Base-by-base conservation (phyloP, 495 filamentous ascomycete genomes). In the Aspergillus coremiiformis region DNA sequence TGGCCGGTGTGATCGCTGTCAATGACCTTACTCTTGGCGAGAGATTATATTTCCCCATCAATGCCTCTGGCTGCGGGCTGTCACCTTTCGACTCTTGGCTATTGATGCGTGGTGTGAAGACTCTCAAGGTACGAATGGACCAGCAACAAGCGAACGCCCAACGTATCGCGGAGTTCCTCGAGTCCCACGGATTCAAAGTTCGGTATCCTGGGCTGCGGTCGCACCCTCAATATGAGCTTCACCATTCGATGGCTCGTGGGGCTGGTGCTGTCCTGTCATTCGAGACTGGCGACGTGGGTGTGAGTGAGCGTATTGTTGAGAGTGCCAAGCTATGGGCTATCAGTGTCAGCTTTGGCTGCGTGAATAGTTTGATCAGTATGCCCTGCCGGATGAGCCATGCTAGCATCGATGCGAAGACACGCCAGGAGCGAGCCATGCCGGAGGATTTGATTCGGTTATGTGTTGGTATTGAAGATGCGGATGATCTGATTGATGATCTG, bases 301-400 rank as follows among this genome's bases (percentile, higher is more conserved):
- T 95, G 42, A 90, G 85, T 35, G 90, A 96, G 75, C 81, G 90
- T 8, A 95, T 98, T 62, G 93, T 98, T 2, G 94, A 96, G 72
- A 84, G 85, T 30, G 88, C 93, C 4, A 79, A 87, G 56, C 72
- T 98, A 22, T 98, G 90, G 85, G 90, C 86, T 17, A 98, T 98
- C 56, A 90, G 85, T 54, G 93, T 98, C 47, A 93, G 87, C 58
- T 98, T 98, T 65, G 93, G 93, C 30, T 96, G 94, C 68, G 94
- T 98, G 39, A 98, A 98, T 70, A 93, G 87, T 71, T 67, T 98
- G 69, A 98, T 98, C 68, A 95, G 90, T 70, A 95, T 98, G 93
- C 93, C 93, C 10, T 98, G 93, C 62, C 89, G 87, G 53, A 98
- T 98, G 93, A 97, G 94, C 69, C 93, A 98, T 73, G 93, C 93